Evolutionary conservation across 257 asterid genomes (phyloP), one percentile per base, ranked within the genome.

Genomic region (Forsythia suspensa): DNA sequence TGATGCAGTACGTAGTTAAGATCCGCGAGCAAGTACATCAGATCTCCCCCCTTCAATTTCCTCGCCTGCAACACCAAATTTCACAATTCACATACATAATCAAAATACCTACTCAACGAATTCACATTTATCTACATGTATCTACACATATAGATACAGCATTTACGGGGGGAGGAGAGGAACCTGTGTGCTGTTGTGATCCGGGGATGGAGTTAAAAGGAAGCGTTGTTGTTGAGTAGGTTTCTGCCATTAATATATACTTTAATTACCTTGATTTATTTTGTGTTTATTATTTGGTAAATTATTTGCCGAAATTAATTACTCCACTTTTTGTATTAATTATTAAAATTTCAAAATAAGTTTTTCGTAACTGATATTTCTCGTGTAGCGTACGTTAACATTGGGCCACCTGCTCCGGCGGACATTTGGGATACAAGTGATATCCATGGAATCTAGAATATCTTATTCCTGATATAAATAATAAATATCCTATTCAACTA

Each of bases 1-100:
- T 91, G 92, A 42, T 82, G 82, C 81, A 79, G 88, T 61, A 80
- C 81, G 79, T 77, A 86, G 85, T 86, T 82, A 75, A 82, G 95
- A 91, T 91, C 96, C 87, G 80, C 87, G 71, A 89, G 88, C 88
- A 83, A 83, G 93, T 84, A 92, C 97, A 92, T 92, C 90, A 91
- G 93, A 92, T 92, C 91, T 82, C 94, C 90, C 87, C 70, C 74
- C 94, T 84, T 84, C 84, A 79, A 85, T 74, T 85, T 82, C 80
- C 81, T 70, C 76, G 76, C 70, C 78, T 80, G 76, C 83, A 75
- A 76, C 79, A 76, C 67, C 66, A 72, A 77, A 40, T 71, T 0
- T 67, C 80, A 82, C 52, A 80, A 34, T 67, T 69, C 73, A 77
- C 71, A 77, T n/a, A 24, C 70, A 61, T 8, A 59, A 69, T 68